Conservation (phyloP, 768 basidiomycete genomes). For the Tremella yokohamensis region DNA sequence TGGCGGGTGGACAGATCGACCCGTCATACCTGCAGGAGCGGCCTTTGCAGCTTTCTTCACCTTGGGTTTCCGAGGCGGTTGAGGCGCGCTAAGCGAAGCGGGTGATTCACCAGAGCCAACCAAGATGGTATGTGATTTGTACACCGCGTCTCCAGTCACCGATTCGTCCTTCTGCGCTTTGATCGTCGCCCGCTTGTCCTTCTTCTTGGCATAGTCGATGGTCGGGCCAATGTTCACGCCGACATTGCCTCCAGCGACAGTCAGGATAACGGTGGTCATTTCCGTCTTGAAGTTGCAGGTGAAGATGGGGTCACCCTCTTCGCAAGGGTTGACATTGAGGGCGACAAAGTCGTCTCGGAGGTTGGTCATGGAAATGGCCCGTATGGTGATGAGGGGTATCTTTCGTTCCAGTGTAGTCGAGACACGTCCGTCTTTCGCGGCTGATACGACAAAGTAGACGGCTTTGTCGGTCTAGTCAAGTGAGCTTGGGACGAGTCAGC, state of each 20-base stretch:
- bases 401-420: slow-evolving; percentile 73
- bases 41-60: slow-evolving; percentile 68
- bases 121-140: slow-evolving; percentile 88
- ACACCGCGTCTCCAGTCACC: slow-evolving; percentile 69
- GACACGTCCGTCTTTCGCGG: slow-evolving; percentile 62
- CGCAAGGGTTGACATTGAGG: slow-evolving; percentile 70
- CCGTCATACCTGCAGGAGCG: slow-evolving; percentile 32
- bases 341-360: slow-evolving; percentile 93
- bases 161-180: slow-evolving; percentile 87
- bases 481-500: not conserved
- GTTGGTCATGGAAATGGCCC: slow-evolving; percentile 78
- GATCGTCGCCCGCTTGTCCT: slow-evolving; percentile 85
- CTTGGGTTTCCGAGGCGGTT: slow-evolving; percentile 84
- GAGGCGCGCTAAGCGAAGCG: slow-evolving; percentile 65
- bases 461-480: slow-evolving; percentile 71
- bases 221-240: slow-evolving; percentile 69
- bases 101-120: slow-evolving; percentile 85
- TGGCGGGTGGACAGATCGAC: slow-evolving; percentile 53
- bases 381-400: slow-evolving; percentile 82
- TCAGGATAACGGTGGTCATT: slow-evolving; percentile 73
- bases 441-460: slow-evolving; percentile 66
- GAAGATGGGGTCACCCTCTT: slow-evolving; percentile 92
- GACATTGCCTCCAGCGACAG: slow-evolving; percentile 72
- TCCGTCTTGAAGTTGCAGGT: slow-evolving; percentile 95
- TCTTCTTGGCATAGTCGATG: slow-evolving; percentile 90